Evolutionary conservation across 129 eudicot species (phyloP).

Genomic region (Lactuca saligna): DNA sequence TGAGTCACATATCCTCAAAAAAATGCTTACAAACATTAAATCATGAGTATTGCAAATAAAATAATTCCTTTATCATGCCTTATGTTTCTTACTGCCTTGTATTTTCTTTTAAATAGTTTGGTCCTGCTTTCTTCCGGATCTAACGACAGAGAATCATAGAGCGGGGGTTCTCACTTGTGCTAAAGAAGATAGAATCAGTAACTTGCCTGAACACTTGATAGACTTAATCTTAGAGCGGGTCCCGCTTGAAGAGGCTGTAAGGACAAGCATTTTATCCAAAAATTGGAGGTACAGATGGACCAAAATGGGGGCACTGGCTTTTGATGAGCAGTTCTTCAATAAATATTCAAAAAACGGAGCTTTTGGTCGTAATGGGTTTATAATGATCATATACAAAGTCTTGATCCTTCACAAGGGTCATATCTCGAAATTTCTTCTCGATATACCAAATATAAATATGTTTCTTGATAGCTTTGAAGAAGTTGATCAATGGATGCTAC

Average conservation of each 20-base stretch:
- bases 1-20: too few species aligned
- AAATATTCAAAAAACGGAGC: neutral
- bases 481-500: slow-evolving; percentile 2
- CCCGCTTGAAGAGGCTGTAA: too few species aligned
- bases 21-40: too few species aligned
- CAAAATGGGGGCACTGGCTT: neutral
- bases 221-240: neutral
- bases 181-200: slow-evolving; percentile 10
- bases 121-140: neutral
- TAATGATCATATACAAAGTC: neutral
- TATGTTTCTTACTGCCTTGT: too few species aligned
- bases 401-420: too few species aligned
- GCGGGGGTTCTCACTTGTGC: neutral
- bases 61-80: too few species aligned
- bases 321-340: neutral
- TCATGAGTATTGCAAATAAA: too few species aligned
- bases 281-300: slow-evolving; percentile 7
- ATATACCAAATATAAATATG: neutral
- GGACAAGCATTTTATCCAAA: too few species aligned
- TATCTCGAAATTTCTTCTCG: neutral
- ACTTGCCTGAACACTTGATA: slow-evolving; percentile 15
- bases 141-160: neutral
- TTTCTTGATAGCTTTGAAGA: neutral
- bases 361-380: neutral
- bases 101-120: neutral